Percentiles rank a stretch among this genome's conserved stretches.
phyloP scores from a whole-genome alignment of 805 yeast genomes.

The Candida broadrunensis region DNA sequence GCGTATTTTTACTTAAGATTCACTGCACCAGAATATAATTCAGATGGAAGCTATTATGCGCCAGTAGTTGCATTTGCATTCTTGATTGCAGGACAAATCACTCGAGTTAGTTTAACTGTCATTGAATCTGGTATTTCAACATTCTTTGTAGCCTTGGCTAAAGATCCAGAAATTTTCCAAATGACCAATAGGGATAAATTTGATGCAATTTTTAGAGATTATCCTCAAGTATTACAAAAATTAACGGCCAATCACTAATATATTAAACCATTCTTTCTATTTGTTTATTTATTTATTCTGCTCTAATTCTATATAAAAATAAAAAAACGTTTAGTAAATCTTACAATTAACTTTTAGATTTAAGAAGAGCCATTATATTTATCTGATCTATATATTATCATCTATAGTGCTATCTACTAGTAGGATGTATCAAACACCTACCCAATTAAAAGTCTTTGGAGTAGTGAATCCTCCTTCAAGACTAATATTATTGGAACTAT shows the following conservation, averaged over 20 bases:
- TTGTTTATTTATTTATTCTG: no score
- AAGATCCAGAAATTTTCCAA: conserved; percentile 80
- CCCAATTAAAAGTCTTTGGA: conserved; percentile 5
- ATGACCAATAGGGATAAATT: conserved; percentile 66
- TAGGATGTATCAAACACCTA: conserved; percentile 1
- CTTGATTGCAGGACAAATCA: conserved; percentile 71
- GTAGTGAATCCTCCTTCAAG: conserved; percentile 16
- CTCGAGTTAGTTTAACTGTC: conserved; percentile 68
- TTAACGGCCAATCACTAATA: conserved; percentile 32
- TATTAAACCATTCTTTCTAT: no score
- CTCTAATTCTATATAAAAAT: no score
- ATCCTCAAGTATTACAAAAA: conserved; percentile 67
- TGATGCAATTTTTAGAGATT: conserved; percentile 59
- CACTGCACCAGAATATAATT: conserved; percentile 66
- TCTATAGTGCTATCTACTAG: no score
- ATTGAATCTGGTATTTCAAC: conserved; percentile 81
- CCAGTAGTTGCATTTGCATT: conserved; percentile 74
- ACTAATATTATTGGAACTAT: conserved; percentile 27
- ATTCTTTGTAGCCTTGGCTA: conserved; percentile 77
- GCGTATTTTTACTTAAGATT: conserved; percentile 64
- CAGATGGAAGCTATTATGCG: conserved; percentile 59
- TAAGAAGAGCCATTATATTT: no score
- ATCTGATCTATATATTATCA: no score
- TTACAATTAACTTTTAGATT: no score
- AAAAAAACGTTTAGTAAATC: no score